Evolutionary conservation across 805 yeast species (phyloP).

Genomic region (Geotrichum ghanense): DNA sequence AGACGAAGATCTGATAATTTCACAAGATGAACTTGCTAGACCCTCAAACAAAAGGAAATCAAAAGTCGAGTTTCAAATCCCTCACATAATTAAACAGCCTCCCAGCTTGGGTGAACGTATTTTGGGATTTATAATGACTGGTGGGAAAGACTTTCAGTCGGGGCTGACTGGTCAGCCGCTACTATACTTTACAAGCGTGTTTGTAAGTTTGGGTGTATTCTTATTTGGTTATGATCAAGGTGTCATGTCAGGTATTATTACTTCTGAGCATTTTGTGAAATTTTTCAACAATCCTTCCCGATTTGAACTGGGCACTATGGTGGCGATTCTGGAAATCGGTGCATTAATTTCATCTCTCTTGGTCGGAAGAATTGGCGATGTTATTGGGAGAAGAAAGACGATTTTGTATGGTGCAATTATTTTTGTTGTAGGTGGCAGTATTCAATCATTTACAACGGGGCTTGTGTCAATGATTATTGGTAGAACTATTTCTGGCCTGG

Average conservation of each 20-base stretch:
- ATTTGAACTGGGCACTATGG: slow-evolving; percentile 71
- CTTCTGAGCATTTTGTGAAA: slow-evolving; percentile 55
- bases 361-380: slow-evolving; percentile 73
- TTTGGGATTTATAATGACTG: slow-evolving; percentile 17
- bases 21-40: background rate
- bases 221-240: slow-evolving; percentile 82
- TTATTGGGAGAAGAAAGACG: slow-evolving; percentile 66
- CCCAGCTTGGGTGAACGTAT: slow-evolving; percentile 15
- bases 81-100: slow-evolving; percentile 12
- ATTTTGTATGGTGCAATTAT: slow-evolving; percentile 69
- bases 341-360: slow-evolving; percentile 67
- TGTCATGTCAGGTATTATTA: slow-evolving; percentile 77
- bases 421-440: slow-evolving; percentile 66
- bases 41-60: background rate
- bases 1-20: background rate
- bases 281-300: slow-evolving; percentile 68
- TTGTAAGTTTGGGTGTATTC: slow-evolving; percentile 40
- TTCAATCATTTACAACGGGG: slow-evolving; percentile 52
- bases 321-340: slow-evolving; percentile 80
- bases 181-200: slow-evolving; percentile 31
- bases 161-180: slow-evolving; percentile 26
- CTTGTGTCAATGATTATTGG: slow-evolving; percentile 55
- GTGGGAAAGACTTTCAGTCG: slow-evolving; percentile 8
- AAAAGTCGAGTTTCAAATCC: slow-evolving; percentile 9
- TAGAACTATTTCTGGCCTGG: slow-evolving; percentile 67